Percentiles rank a stretch among this genome's conserved stretches.
Conservation (phyloP, 1,139 yeast species). For the Kluyveromyces sp. region DNA sequence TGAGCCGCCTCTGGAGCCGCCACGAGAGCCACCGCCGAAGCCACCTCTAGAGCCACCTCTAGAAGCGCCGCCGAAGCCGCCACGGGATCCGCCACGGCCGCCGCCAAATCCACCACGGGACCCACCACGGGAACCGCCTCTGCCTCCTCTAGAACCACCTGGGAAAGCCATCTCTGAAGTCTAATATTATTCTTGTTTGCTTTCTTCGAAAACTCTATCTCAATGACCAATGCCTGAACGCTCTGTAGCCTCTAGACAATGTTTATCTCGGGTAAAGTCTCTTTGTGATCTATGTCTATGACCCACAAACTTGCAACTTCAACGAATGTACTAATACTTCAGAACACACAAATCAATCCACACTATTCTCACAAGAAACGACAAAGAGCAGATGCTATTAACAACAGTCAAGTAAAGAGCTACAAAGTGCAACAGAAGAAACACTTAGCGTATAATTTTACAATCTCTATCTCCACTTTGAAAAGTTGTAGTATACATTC, state of each 20-base stretch:
- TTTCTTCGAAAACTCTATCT: no score
- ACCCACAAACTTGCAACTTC: background rate
- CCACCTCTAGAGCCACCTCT: conserved; percentile 41
- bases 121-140: conserved; percentile 38
- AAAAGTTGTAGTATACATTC: background rate
- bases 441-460: no score
- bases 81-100: conserved; percentile 32
- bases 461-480: background rate
- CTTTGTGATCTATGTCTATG: background rate
- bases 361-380: background rate
- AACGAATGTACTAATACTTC: background rate
- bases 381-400: background rate
- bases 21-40: conserved; percentile 34
- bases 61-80: conserved; percentile 35
- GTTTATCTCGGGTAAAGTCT: no score
- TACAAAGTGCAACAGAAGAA: background rate
- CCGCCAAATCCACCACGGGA: conserved; percentile 40
- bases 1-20: conserved; percentile 64
- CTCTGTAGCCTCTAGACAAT: no score
- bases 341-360: background rate
- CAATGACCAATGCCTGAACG: no score
- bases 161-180: conserved; percentile 45
- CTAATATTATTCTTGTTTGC: no score
- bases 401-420: no score
- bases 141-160: conserved; percentile 28